These are phyloP conservation scores for Lepidium sativum DNA, from an alignment of 345 rosid genomes.

Conservation along the genomic window DNA sequence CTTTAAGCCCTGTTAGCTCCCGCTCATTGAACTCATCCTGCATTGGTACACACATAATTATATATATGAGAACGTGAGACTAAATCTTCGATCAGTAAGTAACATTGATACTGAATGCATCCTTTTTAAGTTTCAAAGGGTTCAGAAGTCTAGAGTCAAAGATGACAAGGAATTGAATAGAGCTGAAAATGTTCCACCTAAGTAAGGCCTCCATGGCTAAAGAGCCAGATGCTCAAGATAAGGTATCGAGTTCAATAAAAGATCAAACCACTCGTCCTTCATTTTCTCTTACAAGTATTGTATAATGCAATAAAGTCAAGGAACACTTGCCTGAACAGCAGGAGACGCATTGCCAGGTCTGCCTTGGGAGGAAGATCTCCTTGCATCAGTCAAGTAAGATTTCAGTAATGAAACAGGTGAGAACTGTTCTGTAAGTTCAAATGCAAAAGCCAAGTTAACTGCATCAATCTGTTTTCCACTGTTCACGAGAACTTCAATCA, in stretches of 20 bases:
- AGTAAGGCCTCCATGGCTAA: too few relatives aligned
- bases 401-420: conserved; percentile 72
- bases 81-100: too few relatives aligned
- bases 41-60: neutral
- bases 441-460: conserved; percentile 93
- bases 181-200: neutral
- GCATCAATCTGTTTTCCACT: conserved; percentile 98
- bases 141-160: neutral
- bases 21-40: conserved; percentile 81
- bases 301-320: neutral
- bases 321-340: conserved; percentile 51
- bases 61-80: neutral
- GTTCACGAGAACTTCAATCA: conserved; percentile 65
- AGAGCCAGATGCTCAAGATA: conserved; percentile 1
- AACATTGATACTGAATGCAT: too few relatives aligned
- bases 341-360: conserved; percentile 58
- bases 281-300: neutral
- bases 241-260: neutral
- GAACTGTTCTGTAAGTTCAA: conserved; percentile 77
- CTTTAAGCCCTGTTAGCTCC: conserved; percentile 75
- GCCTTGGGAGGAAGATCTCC: conserved; percentile 52
- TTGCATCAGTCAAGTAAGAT: conserved; percentile 77
- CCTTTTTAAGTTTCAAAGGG: neutral
- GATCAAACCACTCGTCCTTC: neutral
- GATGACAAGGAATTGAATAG: conserved; percentile 1